Evolutionary conservation across 164 flowering plant genomes (phyloP).

Genomic region (Berberis thunbergii): DNA sequence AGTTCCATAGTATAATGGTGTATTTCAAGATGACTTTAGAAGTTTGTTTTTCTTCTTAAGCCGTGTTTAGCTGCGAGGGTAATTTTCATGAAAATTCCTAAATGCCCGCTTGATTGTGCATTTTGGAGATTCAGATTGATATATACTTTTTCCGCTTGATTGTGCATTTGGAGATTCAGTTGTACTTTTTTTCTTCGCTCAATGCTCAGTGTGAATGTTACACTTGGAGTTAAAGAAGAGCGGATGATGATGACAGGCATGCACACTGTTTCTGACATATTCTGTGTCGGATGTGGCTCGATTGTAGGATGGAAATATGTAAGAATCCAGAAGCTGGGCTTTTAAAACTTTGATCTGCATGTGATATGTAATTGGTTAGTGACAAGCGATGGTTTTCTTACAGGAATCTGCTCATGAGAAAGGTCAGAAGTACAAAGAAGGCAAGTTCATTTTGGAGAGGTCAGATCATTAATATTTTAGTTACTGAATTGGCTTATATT

Average conservation of each 20-base stretch:
- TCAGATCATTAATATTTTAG: neutral
- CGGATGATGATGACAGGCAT: constrained; percentile 62
- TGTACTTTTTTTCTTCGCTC: neutral
- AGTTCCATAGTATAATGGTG: too few species aligned
- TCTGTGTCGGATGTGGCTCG: constrained; percentile 69
- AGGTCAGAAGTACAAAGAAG: constrained; percentile 57
- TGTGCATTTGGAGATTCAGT: neutral
- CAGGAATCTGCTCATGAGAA: constrained; percentile 47
- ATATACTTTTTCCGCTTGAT: neutral
- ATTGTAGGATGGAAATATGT: constrained; percentile 87
- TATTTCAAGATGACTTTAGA: too few species aligned
- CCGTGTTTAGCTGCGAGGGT: too few species aligned
- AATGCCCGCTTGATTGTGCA: neutral
- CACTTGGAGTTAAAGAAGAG: constrained; percentile 53
- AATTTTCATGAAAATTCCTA: neutral
- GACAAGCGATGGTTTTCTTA: constrained; percentile 3
- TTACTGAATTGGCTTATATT: neutral
- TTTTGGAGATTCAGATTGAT: neutral
- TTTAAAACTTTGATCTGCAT: neutral
- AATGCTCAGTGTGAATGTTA: constrained; percentile 50
- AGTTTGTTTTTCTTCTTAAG: too few species aligned
- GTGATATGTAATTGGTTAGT: neutral
- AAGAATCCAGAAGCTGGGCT: constrained; percentile 12
- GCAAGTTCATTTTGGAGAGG: constrained; percentile 58
- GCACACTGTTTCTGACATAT: constrained; percentile 72